Percentiles rank a stretch among this genome's conserved stretches.
These are phyloP conservation scores for Candida pini DNA, from an alignment of 805 yeast species.

Conservation along the genomic window DNA sequence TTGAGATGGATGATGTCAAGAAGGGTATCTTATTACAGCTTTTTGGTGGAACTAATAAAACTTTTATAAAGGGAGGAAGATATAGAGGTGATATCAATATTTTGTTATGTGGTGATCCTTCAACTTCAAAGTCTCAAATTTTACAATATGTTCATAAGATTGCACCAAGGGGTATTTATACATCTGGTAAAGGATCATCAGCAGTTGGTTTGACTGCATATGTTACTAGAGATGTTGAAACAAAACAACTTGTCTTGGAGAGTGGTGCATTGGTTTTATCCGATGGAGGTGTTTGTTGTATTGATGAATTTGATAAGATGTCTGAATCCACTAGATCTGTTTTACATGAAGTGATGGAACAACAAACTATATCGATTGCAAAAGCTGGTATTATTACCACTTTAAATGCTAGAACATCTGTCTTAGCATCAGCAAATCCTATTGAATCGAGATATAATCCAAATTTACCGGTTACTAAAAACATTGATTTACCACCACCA, in stretches of 20 bases:
- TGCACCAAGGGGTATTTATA: conserved; percentile 96
- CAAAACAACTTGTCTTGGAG: conserved; percentile 88
- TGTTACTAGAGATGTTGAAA: conserved; percentile 89
- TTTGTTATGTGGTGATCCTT: conserved; percentile 94
- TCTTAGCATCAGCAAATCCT: conserved; percentile 95
- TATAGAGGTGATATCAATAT: conserved; percentile 95
- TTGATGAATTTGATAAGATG: conserved; percentile 98
- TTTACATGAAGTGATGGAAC: conserved; percentile 98
- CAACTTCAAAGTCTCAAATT: conserved; percentile 93
- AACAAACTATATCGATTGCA: conserved; percentile 96
- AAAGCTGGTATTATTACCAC: conserved; percentile 98
- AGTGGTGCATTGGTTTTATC: conserved; percentile 94
- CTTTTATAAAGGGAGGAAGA: conserved; percentile 82
- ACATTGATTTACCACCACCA: conserved; percentile 96
- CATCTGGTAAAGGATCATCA: conserved; percentile 98
- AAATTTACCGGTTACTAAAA: conserved; percentile 88
- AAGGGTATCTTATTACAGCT: conserved; percentile 90
- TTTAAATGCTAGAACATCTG: conserved; percentile 91
- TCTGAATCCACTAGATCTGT: conserved; percentile 90
- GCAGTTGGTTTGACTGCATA: conserved; percentile 99
- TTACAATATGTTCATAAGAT: conserved; percentile 94
- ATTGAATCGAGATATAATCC: conserved; percentile 94
- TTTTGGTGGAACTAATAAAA: conserved; percentile 93
- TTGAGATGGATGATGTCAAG: conserved; percentile 93
- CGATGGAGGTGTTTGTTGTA: conserved; percentile 98